phyloP scores from a whole-genome alignment of 169 alveolate genomes.

The Plasmodium fragile region DNA sequence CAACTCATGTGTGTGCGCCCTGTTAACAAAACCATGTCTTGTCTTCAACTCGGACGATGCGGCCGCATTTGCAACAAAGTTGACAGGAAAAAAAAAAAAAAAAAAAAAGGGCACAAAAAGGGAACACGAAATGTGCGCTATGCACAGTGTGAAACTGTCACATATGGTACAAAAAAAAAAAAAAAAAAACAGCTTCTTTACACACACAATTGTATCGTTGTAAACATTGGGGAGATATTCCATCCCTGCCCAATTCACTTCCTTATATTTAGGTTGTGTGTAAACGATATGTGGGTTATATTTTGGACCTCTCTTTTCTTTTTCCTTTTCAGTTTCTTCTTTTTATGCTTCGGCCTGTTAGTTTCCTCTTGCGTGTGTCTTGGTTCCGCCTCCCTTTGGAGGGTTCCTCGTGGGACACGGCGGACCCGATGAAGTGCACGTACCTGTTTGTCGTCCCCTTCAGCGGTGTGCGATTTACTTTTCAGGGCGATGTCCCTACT shows the following conservation, averaged over 20 bases:
- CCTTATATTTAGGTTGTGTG: conserved; percentile 43
- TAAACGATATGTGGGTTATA: conserved; percentile 65
- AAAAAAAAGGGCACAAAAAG: not conserved
- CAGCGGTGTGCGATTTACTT: not conserved
- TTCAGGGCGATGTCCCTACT: not conserved
- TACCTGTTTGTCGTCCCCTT: not conserved
- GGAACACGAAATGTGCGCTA: not conserved
- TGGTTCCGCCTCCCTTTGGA: not conserved
- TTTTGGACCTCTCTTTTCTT: conserved; percentile 6
- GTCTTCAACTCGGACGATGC: not conserved
- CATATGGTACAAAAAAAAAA: not conserved
- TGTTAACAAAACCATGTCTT: not conserved
- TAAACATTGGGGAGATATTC: not conserved
- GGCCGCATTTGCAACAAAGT: not conserved
- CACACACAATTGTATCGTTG: not conserved
- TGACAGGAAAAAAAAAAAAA: no score
- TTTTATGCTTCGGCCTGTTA: not conserved
- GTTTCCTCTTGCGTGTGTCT: not conserved
- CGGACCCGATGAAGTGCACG: not conserved
- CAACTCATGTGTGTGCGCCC: not conserved
- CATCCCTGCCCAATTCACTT: not conserved
- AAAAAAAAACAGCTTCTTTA: not conserved
- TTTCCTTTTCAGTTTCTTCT: not conserved
- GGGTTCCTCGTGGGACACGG: not conserved
- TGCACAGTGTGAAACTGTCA: not conserved